Conservation (phyloP, 106 monocot species). For the Dioscorea dumetorum region DNA sequence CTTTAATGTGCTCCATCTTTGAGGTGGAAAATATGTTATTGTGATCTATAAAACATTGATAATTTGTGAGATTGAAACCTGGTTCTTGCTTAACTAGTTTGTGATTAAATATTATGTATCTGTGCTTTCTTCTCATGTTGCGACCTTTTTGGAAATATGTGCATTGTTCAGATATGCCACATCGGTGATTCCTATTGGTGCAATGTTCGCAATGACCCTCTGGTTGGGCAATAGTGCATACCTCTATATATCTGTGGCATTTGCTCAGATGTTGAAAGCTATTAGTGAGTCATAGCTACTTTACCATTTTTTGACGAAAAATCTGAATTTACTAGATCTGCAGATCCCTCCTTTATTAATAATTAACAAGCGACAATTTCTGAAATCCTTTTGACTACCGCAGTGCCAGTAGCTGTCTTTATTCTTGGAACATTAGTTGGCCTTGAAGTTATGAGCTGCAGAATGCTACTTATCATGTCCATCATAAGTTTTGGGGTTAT, state of each 20-base stretch:
- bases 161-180: slow-evolving; percentile 61
- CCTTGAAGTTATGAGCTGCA: slow-evolving; percentile 74
- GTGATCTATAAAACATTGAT: too few relatives aligned
- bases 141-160: too few relatives aligned
- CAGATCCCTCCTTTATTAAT: too few relatives aligned
- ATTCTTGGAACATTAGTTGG: slow-evolving; percentile 72
- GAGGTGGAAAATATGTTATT: too few relatives aligned
- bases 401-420: slow-evolving; percentile 99
- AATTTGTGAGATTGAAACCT: too few relatives aligned
- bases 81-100: too few relatives aligned
- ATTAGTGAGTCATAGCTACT: slow-evolving; percentile 48
- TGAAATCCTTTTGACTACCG: slow-evolving; percentile 3
- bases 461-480: slow-evolving; percentile 83
- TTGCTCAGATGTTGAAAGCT: slow-evolving; percentile 99
- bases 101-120: too few relatives aligned
- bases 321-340: too few relatives aligned
- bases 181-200: slow-evolving; percentile 92
- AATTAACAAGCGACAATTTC: too few relatives aligned
- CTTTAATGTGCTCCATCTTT: too few relatives aligned
- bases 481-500: slow-evolving; percentile 86
- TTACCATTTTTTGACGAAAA: not conserved
- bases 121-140: too few relatives aligned
- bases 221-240: slow-evolving; percentile 99
- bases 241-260: slow-evolving; percentile 96
- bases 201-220: slow-evolving; percentile 97